A percentile compares a stretch with the other conserved stretches of the same genome.
Conservation (phyloP, 331 rosid species). For the Phaseolus coccineus region DNA sequence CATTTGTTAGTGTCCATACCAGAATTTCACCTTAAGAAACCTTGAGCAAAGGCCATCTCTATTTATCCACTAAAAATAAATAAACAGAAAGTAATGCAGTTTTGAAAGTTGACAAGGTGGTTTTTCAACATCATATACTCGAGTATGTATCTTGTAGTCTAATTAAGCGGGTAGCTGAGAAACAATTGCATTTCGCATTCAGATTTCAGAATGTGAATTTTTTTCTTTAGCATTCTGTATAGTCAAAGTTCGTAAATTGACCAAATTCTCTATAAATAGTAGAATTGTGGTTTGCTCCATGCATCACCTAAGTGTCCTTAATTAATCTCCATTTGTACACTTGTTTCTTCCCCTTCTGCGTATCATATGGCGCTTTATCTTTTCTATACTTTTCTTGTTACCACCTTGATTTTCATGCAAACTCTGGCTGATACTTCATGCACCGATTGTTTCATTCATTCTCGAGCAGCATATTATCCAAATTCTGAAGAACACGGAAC, state of each 20-base stretch:
- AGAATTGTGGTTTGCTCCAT: slow-evolving; percentile 38
- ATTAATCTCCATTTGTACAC: slow-evolving; percentile 11
- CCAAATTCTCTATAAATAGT: slow-evolving; percentile 60
- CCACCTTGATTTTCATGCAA: slow-evolving; percentile 56
- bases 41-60: not conserved
- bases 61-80: not conserved
- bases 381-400: slow-evolving; percentile 40
- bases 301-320: slow-evolving; percentile 30
- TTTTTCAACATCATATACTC: slow-evolving; percentile 19
- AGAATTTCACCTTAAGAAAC: slow-evolving; percentile 6
- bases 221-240: slow-evolving; percentile 11
- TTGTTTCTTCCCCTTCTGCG: not conserved
- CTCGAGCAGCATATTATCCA: slow-evolving; percentile 80
- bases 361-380: slow-evolving; percentile 56
- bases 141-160: slow-evolving; percentile 17
- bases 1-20: not conserved
- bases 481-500: slow-evolving; percentile 76
- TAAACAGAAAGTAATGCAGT: not conserved
- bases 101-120: slow-evolving; percentile 34
- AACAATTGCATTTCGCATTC: slow-evolving; percentile 36
- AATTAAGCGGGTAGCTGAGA: slow-evolving; percentile 34
- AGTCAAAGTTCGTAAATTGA: slow-evolving; percentile 53
- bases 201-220: slow-evolving; percentile 26
- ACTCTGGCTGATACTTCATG: slow-evolving; percentile 58
- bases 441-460: slow-evolving; percentile 62